Evolutionary conservation across 2,329 filamentous ascomycete genomes (phyloP), one percentile per base, ranked within the genome.

Genomic region (Claviceps maximensis): DNA sequence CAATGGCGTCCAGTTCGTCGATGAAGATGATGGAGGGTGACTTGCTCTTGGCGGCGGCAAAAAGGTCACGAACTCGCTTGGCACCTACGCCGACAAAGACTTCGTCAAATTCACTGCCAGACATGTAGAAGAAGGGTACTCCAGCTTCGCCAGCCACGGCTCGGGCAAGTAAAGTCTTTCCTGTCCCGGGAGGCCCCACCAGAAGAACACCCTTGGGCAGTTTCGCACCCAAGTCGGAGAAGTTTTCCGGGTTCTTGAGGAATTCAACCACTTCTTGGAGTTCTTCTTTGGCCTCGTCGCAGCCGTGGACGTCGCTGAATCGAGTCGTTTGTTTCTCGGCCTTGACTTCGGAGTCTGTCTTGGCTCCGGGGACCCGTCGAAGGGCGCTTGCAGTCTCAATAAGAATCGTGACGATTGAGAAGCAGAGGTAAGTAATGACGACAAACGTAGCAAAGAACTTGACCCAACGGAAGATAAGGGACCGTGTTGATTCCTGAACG

Each of bases 51-150:
- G 91, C 91, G 53, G 86, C 82, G 47, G 76, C 72, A 67, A 95
- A 95, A n/a, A 95, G 79, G 57, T 96, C 93, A 55, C 93, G 88
- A 49, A 98, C 91, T 63, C 93, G 87, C 76, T 98, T 95, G 47
- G 89, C 89, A 65, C 90, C 89, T 52, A 98, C 93, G 65, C 93
- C 93, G 38, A 98, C 94, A 64, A 96, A 98, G 51, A 98, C 86
- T 70, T 98, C 93, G 64, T 98, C 93, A 65, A 98, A 98, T 68
- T 98, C 93, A 54, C 89, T 95, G 50, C 93, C 93, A 64, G 93
- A 98, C 91, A 98, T 97, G 78, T 96, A 98, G 77, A 97, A 98
- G 77, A 98, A 98, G 1, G 93, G 93, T 19, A 98, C 93, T 53
- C 91, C 93, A 52, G 93, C 90, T 73, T 98, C 93, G 51, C 93